Base-by-base conservation (phyloP, 345 rosid species). In the Brassica rapa region DNA sequence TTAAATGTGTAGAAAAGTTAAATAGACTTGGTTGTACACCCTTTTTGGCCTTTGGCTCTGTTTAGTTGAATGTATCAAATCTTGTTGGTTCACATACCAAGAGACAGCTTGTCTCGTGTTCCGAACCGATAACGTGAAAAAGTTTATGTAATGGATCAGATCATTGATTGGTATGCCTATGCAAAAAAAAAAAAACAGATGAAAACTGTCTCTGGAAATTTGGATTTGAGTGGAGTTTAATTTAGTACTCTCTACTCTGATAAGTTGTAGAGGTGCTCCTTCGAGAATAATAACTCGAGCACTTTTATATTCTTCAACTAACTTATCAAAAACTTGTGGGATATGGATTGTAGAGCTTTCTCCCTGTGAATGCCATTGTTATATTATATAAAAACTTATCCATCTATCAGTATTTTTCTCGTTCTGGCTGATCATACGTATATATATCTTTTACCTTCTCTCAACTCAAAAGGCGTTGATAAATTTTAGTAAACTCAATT, bases 91-190 rank as follows among this genome's bases (percentile, higher is more conserved):
- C 88, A 46, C 97, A 90, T 8, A 94, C 73, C 65, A 94, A 80
- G 49, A 94, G 85, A 68, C 93, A 79, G 65, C 96, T 90, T 12
- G 88, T 87, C 83, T 93, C 93, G 82, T 88, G 86, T 0, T 87
- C 86, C 24, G 89, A 84, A 21, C 87, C 90, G 3, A 85, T 80
- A 72, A 90, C 92, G 97, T 90, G 90, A 41, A 2, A 62, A 66
- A 46, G 3, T 23, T 51, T 62, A 14, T 62, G 32, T 4, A 51
- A 29, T 41, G 15, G 8, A 53, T 61, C 16, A 76, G 19, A 1
- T 1, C 68, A 68, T 60, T 35, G 37, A 59, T 74, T 30, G n/a
- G 49, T 57, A n/a, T 76, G 56, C 35, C 51, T 61, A 32, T 46
- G 14, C 59, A 57, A 57, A 19, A n/a, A 37, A 41, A 8, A 8